Base-by-base conservation (phyloP, 192 early-diverging fungal species). In the Coemansia sp. region DNA sequence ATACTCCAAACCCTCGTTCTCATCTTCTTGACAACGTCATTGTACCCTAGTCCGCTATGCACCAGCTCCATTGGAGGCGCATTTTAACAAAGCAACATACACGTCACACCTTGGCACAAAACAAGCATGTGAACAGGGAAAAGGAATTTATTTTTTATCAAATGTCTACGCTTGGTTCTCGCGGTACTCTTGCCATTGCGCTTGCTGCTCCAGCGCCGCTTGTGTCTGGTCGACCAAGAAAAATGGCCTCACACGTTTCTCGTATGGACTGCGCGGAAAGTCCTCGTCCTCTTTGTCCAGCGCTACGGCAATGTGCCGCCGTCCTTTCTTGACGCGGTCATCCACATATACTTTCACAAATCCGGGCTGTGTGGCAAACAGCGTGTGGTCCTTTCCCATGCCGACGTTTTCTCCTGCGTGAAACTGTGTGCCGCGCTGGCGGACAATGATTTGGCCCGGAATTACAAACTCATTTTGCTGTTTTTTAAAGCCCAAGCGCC, bases 401-500 rank as follows among this genome's bases (percentile, higher is more conserved):
- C 84, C 86, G 63, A 90, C 91, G 64, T 93, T 85, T 64, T 91
- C 89, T 14, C 91, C 91, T 8, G 91, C 86, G 54, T 89, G 87
- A 65, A 91, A 91, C 61, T 85, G 81, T 52, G 89, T 91, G 5
- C 91, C 91, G 55, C 89, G 78, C 67, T 93, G 91, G 65, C 91
- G 86, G 44, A 90, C 86, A 66, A 93, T 87, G 57, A 93, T 91
- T 68, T 90, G 89, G 26, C 91, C 91, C 1, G 88, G 82, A 42
- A 88, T 78, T 20, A 91, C 91, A 38, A 78, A 81, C 70, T 93
- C 85, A 55, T 82, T 86, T 52, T 74, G 70, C 69, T 68, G 65
- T 54, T 88, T 88, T 82, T 93, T 93, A 62, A 91, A 85, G 25
- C 91, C 90, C 28, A 93, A 78, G 57, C 88, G 83, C 69, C 86